These are phyloP conservation scores for Pichia sp. DNA, from an alignment of 1,139 yeast genomes.

Conservation along the genomic window DNA sequence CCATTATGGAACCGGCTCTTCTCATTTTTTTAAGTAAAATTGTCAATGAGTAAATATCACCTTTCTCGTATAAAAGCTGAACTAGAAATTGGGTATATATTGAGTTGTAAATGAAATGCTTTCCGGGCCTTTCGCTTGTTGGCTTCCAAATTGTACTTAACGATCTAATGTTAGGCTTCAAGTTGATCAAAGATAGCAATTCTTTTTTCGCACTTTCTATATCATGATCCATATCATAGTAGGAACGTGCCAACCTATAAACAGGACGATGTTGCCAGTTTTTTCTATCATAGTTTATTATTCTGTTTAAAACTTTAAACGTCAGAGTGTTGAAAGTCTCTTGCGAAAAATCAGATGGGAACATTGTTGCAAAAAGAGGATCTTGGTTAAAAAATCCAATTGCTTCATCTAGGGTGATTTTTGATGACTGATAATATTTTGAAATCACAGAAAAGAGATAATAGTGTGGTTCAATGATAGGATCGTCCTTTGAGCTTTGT, in stretches of 20 bases:
- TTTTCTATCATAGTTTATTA: conserved; percentile 56
- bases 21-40: conserved; percentile 65
- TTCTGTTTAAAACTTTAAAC: conserved; percentile 8
- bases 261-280: conserved; percentile 91
- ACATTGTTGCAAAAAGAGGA: conserved; percentile 25
- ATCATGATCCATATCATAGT: conserved; percentile 51
- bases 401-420: conserved; percentile 38
- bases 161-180: conserved; percentile 66
- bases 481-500: conserved; percentile 45
- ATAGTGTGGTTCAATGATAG: conserved; percentile 71
- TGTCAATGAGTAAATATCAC: conserved; percentile 58
- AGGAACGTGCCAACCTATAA: conserved; percentile 64
- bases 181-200: conserved; percentile 57
- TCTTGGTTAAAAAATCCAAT: conserved; percentile 38
- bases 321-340: conserved; percentile 1
- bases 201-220: conserved; percentile 55
- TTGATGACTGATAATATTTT: conserved; percentile 46
- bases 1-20: conserved; percentile 71
- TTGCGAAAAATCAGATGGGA: conserved; percentile 9
- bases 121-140: conserved; percentile 86
- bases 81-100: conserved; percentile 66
- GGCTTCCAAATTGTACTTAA: conserved; percentile 92
- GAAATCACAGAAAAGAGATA: conserved; percentile 52
- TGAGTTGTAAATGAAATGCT: conserved; percentile 75
- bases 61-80: conserved; percentile 47